These are phyloP conservation scores for Daedalea quercina DNA, from an alignment of 768 basidiomycete species.

Conservation along the genomic window DNA sequence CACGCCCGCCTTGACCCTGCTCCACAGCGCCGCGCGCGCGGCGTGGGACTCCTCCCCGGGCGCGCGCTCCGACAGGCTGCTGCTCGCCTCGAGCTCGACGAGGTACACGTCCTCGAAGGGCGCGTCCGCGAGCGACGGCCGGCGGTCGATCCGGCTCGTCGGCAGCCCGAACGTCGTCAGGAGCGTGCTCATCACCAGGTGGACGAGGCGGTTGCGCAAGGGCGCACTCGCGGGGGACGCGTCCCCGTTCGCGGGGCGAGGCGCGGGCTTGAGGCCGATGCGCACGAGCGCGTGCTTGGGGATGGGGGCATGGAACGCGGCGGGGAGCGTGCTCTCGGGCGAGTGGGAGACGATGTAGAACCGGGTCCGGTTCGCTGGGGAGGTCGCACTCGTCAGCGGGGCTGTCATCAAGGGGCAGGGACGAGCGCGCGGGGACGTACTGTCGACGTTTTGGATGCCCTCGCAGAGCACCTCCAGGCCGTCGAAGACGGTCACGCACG, in stretches of 20 bases:
- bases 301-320: conserved; percentile 3
- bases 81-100: conserved; percentile 41
- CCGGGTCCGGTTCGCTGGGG: conserved; percentile 59
- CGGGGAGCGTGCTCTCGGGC: conserved; percentile 23
- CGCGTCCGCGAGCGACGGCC: conserved; percentile 40
- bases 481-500: conserved; percentile 52
- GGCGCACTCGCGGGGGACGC: background rate
- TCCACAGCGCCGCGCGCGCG: conserved; percentile 5
- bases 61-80: conserved; percentile 27
- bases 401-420: background rate
- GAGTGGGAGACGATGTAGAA: conserved; percentile 53
- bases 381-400: background rate
- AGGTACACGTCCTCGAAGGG: conserved; percentile 62
- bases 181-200: conserved; percentile 19
- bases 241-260: background rate
- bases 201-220: conserved; percentile 6
- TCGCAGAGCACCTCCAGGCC: conserved; percentile 55
- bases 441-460: conserved; percentile 56
- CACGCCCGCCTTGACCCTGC: conserved; percentile 12
- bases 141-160: conserved; percentile 53
- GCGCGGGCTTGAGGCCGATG: conserved; percentile 14
- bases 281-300: conserved; percentile 34
- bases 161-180: conserved; percentile 35
- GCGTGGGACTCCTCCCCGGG: conserved; percentile 25
- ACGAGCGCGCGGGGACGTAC: conserved; percentile 26